These are phyloP conservation scores for Chytridiales sp. DNA, from an alignment of 371 early-diverging fungal species.

Conservation along the genomic window DNA sequence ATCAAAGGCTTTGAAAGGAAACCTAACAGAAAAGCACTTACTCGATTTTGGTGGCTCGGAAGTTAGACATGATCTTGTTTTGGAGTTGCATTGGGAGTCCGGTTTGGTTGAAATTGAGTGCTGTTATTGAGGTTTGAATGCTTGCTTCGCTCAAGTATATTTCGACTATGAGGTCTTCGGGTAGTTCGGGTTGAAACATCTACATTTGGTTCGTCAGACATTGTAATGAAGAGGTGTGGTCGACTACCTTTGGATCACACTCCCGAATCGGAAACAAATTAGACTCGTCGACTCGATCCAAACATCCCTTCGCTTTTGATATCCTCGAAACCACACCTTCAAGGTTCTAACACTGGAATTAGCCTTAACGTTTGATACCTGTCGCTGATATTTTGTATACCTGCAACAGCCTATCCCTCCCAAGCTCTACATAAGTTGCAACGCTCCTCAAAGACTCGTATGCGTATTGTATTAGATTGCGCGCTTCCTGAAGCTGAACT, in stretches of 20 bases:
- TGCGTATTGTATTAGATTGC: not conserved
- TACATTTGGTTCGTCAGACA: not conserved
- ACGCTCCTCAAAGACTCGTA: not conserved
- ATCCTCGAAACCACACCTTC: not conserved
- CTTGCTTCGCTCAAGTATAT: slow-evolving; percentile 22
- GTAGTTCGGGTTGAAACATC: slow-evolving; percentile 37
- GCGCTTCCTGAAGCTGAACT: not conserved
- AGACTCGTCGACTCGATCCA: not conserved
- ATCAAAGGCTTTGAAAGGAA: not conserved
- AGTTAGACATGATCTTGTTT: slow-evolving; percentile 30
- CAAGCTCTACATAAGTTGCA: not conserved
- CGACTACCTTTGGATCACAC: slow-evolving; percentile 5
- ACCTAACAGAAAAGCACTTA: slow-evolving; percentile 7
- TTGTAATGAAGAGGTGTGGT: not conserved
- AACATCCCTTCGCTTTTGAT: not conserved
- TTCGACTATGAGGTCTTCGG: slow-evolving; percentile 38
- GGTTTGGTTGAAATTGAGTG: slow-evolving; percentile 29
- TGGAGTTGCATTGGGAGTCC: slow-evolving; percentile 35
- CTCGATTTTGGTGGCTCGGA: slow-evolving; percentile 31
- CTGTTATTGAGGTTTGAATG: slow-evolving; percentile 21
- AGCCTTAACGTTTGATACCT: no score
- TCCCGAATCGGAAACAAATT: slow-evolving; percentile 9
- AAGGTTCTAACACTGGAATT: not conserved
- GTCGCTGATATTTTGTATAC: no score
- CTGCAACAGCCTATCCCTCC: no score